Evolutionary conservation across 1,139 yeast species (phyloP).

Genomic region (Hanseniaspora gamundiae): DNA sequence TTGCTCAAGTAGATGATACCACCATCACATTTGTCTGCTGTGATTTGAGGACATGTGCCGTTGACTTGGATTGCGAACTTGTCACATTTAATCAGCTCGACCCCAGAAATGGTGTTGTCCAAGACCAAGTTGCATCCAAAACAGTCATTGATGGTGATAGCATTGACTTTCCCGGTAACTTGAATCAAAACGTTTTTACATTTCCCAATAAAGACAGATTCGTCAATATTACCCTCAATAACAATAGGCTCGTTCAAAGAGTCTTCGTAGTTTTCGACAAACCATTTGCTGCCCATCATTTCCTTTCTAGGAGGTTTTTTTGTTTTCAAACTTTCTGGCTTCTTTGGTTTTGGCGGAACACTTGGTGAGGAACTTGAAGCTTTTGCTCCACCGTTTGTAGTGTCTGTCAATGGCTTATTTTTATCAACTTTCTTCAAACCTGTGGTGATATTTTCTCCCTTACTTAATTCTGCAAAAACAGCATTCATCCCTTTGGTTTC

Average conservation of each 20-base stretch:
- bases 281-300: constrained; percentile 80
- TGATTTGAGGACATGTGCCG: constrained; percentile 69
- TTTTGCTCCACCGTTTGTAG: constrained; percentile 44
- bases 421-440: constrained; percentile 86
- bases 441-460: constrained; percentile 74
- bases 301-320: constrained; percentile 67
- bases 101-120: constrained; percentile 76
- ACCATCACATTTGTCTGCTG: constrained; percentile 80
- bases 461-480: constrained; percentile 81
- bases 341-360: constrained; percentile 45
- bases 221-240: constrained; percentile 73
- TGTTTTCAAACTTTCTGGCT: constrained; percentile 47
- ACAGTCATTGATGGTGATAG: constrained; percentile 70
- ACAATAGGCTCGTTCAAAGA: constrained; percentile 38
- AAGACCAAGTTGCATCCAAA: constrained; percentile 62
- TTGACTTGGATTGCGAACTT: constrained; percentile 78
- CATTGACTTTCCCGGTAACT: constrained; percentile 84
- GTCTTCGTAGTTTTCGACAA: constrained; percentile 65
- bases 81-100: constrained; percentile 72
- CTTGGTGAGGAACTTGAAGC: constrained; percentile 25
- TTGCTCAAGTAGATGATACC: constrained; percentile 71
- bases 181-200: constrained; percentile 65
- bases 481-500: constrained; percentile 61
- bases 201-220: constrained; percentile 79
- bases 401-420: constrained; percentile 86